These are phyloP conservation scores for Diplosphaera chodatii DNA, from an alignment of 139 green algal species.

Conservation along the genomic window DNA sequence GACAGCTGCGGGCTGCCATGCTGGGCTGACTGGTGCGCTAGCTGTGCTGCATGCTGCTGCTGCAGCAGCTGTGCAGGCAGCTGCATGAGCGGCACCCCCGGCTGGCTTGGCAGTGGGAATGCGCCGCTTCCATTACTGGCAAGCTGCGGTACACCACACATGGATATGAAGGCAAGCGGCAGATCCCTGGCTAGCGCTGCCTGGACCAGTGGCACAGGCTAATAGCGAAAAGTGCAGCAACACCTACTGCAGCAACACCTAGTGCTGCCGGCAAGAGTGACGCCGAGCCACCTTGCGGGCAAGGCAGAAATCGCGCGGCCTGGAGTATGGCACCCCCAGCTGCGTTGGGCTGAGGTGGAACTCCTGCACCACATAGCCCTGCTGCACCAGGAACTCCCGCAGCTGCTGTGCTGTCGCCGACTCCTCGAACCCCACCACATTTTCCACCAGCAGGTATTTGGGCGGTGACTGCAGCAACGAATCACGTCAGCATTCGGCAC, in stretches of 20 bases:
- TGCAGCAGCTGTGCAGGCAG: not conserved
- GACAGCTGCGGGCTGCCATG: not conserved
- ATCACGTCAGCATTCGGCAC: no score
- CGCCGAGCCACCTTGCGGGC: conserved; percentile 27
- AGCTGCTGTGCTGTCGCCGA: conserved; percentile 31
- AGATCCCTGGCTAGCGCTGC: no score
- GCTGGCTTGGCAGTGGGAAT: not conserved
- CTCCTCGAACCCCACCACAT: conserved; percentile 75
- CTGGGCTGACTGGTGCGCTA: not conserved
- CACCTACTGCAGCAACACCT: no score
- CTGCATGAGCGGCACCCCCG: not conserved
- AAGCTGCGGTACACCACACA: not conserved
- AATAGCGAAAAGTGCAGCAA: no score
- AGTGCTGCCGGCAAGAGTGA: no score
- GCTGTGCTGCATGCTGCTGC: not conserved
- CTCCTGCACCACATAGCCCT: conserved; percentile 43
- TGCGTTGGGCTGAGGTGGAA: conserved; percentile 61
- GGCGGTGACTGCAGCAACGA: conserved; percentile 21
- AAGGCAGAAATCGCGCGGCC: conserved; percentile 67
- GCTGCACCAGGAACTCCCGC: conserved; percentile 6
- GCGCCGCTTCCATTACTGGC: not conserved
- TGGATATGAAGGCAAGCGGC: no score
- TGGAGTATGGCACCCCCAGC: conserved; percentile 65
- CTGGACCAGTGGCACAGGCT: no score
- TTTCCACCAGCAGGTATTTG: conserved; percentile 62